Base-by-base conservation (phyloP, 768 basidiomycete species). In the Galerina sulciceps region DNA sequence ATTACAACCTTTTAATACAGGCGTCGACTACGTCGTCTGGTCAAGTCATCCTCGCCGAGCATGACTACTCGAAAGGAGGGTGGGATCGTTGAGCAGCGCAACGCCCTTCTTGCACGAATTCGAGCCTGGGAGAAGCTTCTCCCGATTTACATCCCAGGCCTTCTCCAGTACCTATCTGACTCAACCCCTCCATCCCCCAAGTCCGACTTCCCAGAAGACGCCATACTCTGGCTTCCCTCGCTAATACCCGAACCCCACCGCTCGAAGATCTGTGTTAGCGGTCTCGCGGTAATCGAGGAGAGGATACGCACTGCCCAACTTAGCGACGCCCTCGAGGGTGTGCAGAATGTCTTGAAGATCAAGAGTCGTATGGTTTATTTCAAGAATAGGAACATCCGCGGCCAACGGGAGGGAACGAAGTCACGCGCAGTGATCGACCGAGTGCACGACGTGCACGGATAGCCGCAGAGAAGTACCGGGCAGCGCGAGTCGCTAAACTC, bases 131-230 rank as follows among this genome's bases (percentile, higher is more conserved):
- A 62, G 41, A 48, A 55, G 14, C 45, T 65, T 1, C 54, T 44
- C 10, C 49, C 57, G 2, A 52, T 65, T 18, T 67, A 63, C 20
- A 61, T 65, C 57, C 64, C 61, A 10, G 56, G 61, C 6, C 46
- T 65, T 15, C 53, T 56, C 2, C 53, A 60, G 36, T 55, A 55
- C 36, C 48, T 35, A 18, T 20, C 36, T 6, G 34, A 56, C 43
- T 6, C 26, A 13, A 40, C 55, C 6, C 46, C 15, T 6, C 11
- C 18, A 1, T 2, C 35, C 15, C 18, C 34, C 14, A 44, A 18
- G 5, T 17, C 14, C 13, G 31, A 20, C 44, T 23, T 15, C 8
- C 58, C 61, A 1, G 61, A 65, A 53, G 51, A 62, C 5, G 14
- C 15, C 8, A 13, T n/a, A 0, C 13, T 65, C 2, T 62, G 58